Evolutionary conservation across 768 basidiomycete species (phyloP), one percentile per base, ranked within the genome.

Genomic region (Leccinum truebloodii): DNA sequence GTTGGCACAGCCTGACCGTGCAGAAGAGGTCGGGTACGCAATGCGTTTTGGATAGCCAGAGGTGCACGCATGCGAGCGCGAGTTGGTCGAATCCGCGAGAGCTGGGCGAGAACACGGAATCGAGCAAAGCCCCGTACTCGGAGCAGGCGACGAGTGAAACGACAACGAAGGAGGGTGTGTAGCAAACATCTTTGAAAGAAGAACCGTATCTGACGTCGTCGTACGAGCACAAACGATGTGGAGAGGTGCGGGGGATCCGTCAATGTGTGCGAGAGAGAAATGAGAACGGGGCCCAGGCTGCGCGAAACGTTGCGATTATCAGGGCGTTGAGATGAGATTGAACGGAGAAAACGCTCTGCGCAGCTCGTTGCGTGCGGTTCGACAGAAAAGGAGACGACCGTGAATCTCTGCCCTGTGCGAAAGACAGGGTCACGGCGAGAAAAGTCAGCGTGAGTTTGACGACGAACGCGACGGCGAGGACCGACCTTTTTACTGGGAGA

Each of bases 261-360:
- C 2, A 52, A 41, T 53, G 52, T 6, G 65, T 65, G 63, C 53
- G 44, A 20, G n/a, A 46, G 20, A 46, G 44, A 57, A 35, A 58
- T 59, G 59, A 20, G 55, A 55, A 54, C 28, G 54, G 58, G 54
- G 62, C 52, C 35, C 18, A 54, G 10, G 46, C 51, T 62, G 39
- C 37, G 57, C 10, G 39, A 59, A 67, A 63, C 51, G 69, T 64
- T 63, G 71, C 54, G 67, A 63, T 72, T 62, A 69, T 65, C 64
- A 60, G 41, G 62, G 57, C 32, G 59, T 55, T 56, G 51, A 41
- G 61, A 64, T 66, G 63, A 55, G 55, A 65, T 60, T 51, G 62
- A 67, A 69, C 71, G 59, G 61, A 62, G 51, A 58, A 65, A 46
- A 67, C 71, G 71, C 58, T 71, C 71, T 60, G 71, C 71, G 69